Evolutionary conservation across 306 rosid species (phyloP), one percentile per base, ranked within the genome.

Genomic region (Neltuma alba): DNA sequence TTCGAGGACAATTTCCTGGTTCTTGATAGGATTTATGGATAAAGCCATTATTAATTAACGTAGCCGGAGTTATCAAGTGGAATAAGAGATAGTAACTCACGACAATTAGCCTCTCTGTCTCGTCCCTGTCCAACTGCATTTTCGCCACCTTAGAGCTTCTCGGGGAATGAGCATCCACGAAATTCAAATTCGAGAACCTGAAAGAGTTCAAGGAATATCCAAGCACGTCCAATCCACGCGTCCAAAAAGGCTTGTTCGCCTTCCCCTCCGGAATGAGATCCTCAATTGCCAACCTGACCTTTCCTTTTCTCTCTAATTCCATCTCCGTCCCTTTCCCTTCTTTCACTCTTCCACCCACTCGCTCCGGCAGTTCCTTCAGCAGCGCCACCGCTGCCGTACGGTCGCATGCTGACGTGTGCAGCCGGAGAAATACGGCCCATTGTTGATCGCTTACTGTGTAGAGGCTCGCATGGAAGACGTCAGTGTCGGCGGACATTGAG

Each of bases 181-280:
- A 92, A 27, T 77, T 85, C 86, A 91, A 71, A 83, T 89, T 85
- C 21, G 90, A 37, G 21, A 90, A 60, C 81, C 98, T 79, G 0
- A 95, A 57, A 50, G 97, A 84, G 64, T 95, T 95, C 80, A 92
- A 76, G 1, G 99, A 91, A 85, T 95, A 95, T 1, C 97, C 98
- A 62, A 95, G 89, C 91, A 95, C 23, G 92, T 95, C 99, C 31
- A 90, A 36, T 0, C 99, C 99, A 88, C 99, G 98, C 85, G 92
- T 87, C 99, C 98, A 95, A 55, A 95, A 90, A 34, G 96, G 85
- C 74, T 92, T 95, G 27, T 79, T 82, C 42, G 68, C 83, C 73
- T 88, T 91, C 7, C 88, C 93, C 7, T 77, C 83, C 0, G 99
- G 99, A 14, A 95, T 80, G 25, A 92, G 63, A 72, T 95, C 92